A percentile compares a stretch with the other conserved stretches of the same genome.
phyloP scores from a whole-genome alignment of 495 filamentous ascomycete species.

The Amphirosellinia nigrospora region DNA sequence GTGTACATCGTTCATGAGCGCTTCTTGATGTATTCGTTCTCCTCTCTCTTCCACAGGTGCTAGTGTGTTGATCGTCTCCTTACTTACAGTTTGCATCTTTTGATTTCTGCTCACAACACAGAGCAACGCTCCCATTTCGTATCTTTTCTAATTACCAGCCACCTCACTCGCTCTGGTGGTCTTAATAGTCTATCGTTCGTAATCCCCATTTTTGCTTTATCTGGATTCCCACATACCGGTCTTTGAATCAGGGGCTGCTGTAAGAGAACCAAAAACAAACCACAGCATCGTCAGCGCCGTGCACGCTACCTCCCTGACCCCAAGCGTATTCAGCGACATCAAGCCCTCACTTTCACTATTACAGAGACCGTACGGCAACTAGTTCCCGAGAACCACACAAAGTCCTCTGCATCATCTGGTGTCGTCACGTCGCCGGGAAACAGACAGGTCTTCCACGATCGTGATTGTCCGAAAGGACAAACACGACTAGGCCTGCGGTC shows the following conservation, averaged over 20 bases:
- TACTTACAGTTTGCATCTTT: slow-evolving; percentile 18
- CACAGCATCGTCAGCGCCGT: slow-evolving; percentile 14
- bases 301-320: slow-evolving; percentile 11
- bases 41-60: background rate
- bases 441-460: slow-evolving; percentile 20
- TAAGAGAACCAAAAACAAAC: slow-evolving; percentile 10
- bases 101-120: slow-evolving; percentile 15
- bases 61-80: slow-evolving; percentile 1
- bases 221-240: slow-evolving; percentile 33
- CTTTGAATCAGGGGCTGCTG: slow-evolving; percentile 24
- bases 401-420: background rate
- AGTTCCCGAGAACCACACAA: background rate
- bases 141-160: slow-evolving; percentile 42
- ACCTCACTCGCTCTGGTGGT: slow-evolving; percentile 60
- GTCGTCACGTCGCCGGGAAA: background rate
- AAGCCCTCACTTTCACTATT: background rate
- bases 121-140: slow-evolving; percentile 13
- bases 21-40: background rate
- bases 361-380: background rate
- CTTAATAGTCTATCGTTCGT: slow-evolving; percentile 48
- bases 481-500: slow-evolving; percentile 38
- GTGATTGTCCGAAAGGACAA: slow-evolving; percentile 48
- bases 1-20: background rate
- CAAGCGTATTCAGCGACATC: background rate
- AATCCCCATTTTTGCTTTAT: slow-evolving; percentile 35